Evolutionary conservation across 2,329 filamentous ascomycete species (phyloP).

Genomic region (Exophiala xenobiotica): DNA sequence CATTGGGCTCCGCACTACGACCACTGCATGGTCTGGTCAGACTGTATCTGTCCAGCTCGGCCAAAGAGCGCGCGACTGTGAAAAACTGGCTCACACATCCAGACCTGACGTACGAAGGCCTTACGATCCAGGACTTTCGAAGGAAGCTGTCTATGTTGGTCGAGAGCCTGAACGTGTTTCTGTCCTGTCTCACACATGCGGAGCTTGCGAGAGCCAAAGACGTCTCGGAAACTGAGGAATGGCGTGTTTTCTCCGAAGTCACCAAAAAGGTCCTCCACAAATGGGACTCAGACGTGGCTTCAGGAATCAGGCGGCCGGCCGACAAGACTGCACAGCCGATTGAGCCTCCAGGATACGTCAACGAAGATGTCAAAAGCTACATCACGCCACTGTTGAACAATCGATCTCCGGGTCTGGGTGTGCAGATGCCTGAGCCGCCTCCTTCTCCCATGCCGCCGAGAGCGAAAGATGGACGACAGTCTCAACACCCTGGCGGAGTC

Average conservation of each 20-base stretch:
- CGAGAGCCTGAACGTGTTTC: constrained; percentile 26
- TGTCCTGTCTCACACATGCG: constrained; percentile 25
- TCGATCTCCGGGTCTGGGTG: constrained; percentile 1
- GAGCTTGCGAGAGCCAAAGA: constrained; percentile 24
- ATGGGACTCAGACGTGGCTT: constrained; percentile 20
- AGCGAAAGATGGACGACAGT: neutral
- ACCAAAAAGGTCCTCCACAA: constrained; percentile 25
- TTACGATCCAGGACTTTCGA: constrained; percentile 26
- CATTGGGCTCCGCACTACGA: constrained; percentile 19
- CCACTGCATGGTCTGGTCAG: constrained; percentile 23
- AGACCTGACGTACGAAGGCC: constrained; percentile 20
- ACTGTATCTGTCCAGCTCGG: constrained; percentile 18
- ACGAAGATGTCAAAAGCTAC: constrained; percentile 8
- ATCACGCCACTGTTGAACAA: constrained; percentile 9
- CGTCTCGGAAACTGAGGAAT: constrained; percentile 22
- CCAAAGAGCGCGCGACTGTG: constrained; percentile 17
- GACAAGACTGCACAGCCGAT: constrained; percentile 6
- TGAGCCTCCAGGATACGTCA: constrained; percentile 7
- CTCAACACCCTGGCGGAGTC: constrained; percentile 3
- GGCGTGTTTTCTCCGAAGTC: constrained; percentile 21
- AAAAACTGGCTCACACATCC: constrained; percentile 23
- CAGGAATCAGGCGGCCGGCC: constrained; percentile 2
- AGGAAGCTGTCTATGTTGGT: constrained; percentile 26
- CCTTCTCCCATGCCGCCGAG: constrained; percentile 1
- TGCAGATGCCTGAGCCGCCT: constrained; percentile 2